These are phyloP conservation scores for Diaporthe vexans DNA, from an alignment of 2,329 filamentous ascomycete species.

Conservation along the genomic window DNA sequence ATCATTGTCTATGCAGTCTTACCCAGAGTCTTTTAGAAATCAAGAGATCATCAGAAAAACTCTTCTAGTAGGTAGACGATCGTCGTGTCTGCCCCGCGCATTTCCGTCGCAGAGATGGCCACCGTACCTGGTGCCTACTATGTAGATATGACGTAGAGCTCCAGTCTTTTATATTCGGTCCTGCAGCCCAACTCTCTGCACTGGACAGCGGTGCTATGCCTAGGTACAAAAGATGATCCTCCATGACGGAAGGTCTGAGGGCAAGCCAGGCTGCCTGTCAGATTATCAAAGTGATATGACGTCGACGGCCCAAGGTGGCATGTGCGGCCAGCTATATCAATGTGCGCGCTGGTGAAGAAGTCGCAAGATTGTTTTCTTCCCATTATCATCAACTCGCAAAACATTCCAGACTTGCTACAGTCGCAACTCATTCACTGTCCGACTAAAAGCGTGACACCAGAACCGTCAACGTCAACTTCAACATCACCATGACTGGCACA, in stretches of 20 bases:
- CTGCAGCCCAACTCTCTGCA: constrained; percentile 32
- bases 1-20: not conserved
- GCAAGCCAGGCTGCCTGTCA: constrained; percentile 10
- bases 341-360: not conserved
- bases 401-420: not conserved
- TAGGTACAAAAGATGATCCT: constrained; percentile 33
- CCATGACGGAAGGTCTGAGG: constrained; percentile 37
- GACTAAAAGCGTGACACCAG: not conserved
- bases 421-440: not conserved
- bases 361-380: not conserved
- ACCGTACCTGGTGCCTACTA: constrained; percentile 7
- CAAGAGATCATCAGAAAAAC: not conserved
- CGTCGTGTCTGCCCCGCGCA: not conserved
- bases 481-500: constrained; percentile 52
- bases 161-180: constrained; percentile 31
- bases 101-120: not conserved
- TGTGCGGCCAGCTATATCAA: constrained; percentile 40
- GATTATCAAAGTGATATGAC: constrained; percentile 36
- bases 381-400: constrained; percentile 15
- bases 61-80: not conserved
- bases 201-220: constrained; percentile 5
- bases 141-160: constrained; percentile 39
- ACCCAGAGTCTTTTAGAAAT: not conserved
- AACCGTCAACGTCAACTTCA: not conserved
- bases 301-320: constrained; percentile 15